phyloP scores from a whole-genome alignment of 257 asterid species.

The Asclepias syriaca region DNA sequence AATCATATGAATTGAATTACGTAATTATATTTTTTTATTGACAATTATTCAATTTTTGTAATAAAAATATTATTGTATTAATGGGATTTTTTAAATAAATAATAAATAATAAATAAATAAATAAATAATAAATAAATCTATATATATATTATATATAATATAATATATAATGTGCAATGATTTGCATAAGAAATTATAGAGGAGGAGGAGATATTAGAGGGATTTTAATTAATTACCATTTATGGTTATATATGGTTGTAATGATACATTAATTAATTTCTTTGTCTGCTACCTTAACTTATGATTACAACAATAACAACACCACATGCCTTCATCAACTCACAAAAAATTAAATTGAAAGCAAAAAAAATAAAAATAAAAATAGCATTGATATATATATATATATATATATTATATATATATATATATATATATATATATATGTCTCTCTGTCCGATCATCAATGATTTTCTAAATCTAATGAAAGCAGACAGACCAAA shows the following conservation, averaged over 20 bases:
- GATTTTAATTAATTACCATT: neutral
- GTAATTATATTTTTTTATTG: too few species aligned
- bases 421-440: neutral
- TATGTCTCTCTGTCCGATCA: slow-evolving; percentile 6
- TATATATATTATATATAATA: too few species aligned
- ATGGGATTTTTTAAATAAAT: too few species aligned
- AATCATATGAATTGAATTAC: too few species aligned
- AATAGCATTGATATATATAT: too few species aligned
- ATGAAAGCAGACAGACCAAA: slow-evolving; percentile 8
- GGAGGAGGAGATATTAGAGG: neutral
- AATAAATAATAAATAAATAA: too few species aligned
- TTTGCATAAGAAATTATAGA: neutral
- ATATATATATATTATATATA: neutral
- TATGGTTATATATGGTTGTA: too few species aligned
- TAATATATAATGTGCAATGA: neutral
- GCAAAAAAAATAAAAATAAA: neutral
- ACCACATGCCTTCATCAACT: slow-evolving; percentile 17
- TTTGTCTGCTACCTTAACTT: slow-evolving; percentile 7
- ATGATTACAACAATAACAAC: slow-evolving; percentile 14
- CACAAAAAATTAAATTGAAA: too few species aligned
- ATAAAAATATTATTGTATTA: too few species aligned
- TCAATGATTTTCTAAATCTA: slow-evolving; percentile 3
- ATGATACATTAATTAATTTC: slow-evolving; percentile 10
- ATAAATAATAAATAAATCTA: too few species aligned
- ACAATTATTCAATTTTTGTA: too few species aligned